A percentile compares a stretch with the other conserved stretches of the same genome.
Evolutionary conservation across 768 basidiomycete species (phyloP).

Genomic region (Ephemerocybe angulata): DNA sequence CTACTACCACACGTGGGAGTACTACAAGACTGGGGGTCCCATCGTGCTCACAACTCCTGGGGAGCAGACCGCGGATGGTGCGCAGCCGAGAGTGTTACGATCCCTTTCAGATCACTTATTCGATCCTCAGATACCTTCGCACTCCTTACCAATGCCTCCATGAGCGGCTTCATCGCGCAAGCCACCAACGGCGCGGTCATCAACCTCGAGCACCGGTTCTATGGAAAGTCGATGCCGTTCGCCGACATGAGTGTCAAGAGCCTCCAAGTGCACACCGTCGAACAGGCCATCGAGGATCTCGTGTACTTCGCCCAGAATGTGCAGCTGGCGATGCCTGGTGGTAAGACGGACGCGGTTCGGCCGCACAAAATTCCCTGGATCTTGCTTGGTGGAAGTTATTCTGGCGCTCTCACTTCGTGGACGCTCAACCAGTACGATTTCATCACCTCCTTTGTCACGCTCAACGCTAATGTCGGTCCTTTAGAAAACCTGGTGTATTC

Average conservation of each 20-base stretch:
- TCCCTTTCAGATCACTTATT: background rate
- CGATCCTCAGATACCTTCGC: conserved; percentile 34
- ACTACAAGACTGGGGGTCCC: conserved; percentile 57
- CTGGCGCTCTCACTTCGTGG: conserved; percentile 26
- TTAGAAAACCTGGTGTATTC: conserved; percentile 56
- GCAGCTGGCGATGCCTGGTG: conserved; percentile 62
- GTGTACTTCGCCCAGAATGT: conserved; percentile 69
- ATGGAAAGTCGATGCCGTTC: conserved; percentile 66
- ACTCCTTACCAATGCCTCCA: conserved; percentile 61
- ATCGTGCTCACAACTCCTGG: conserved; percentile 66
- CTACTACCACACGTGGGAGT: conserved; percentile 68
- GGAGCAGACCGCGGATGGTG: conserved; percentile 53
- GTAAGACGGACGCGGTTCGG: conserved; percentile 43
- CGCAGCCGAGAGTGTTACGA: conserved; percentile 9
- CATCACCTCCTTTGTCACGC: background rate
- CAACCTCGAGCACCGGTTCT: conserved; percentile 71
- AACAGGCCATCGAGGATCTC: conserved; percentile 72
- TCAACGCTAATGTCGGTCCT: background rate
- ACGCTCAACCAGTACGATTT: background rate
- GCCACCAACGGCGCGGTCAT: conserved; percentile 62
- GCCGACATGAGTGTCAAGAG: conserved; percentile 54
- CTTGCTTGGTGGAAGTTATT: conserved; percentile 47
- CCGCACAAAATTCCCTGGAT: conserved; percentile 52
- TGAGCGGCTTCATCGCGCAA: conserved; percentile 60
- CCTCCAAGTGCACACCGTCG: conserved; percentile 57